A percentile compares a stretch with the other conserved stretches of the same genome.
These are phyloP conservation scores for Mycothermus thermophilus DNA, from an alignment of 495 filamentous ascomycete genomes.

Conservation along the genomic window DNA sequence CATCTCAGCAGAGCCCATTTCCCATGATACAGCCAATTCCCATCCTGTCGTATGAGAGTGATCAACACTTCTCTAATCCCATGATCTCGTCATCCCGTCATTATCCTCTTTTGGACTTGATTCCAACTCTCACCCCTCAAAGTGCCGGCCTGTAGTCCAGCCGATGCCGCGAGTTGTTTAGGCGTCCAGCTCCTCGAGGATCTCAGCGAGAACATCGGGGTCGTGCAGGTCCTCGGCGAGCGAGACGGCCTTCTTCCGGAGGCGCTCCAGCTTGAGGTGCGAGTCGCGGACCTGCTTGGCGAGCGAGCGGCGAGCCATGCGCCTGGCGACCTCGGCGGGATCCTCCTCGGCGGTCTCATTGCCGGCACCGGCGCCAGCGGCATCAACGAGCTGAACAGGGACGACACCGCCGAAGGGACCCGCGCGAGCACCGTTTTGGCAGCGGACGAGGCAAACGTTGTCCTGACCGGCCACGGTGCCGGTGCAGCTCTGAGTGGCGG, in stretches of 20 bases:
- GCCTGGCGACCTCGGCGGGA: not conserved
- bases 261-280: not conserved
- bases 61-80: no score
- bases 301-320: not conserved
- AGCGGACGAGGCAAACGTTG: conserved; percentile 39
- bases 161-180: no score
- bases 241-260: conserved; percentile 1
- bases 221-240: conserved; percentile 1
- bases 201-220: conserved; percentile 6
- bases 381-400: conserved; percentile 34
- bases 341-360: conserved; percentile 3
- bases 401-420: conserved; percentile 42
- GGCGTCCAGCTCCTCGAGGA: conserved; percentile 4
- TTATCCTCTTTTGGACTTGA: no score
- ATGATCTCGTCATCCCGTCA: no score
- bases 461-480: conserved; percentile 39
- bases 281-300: not conserved
- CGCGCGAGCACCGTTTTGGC: conserved; percentile 35
- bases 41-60: no score
- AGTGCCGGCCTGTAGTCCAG: no score
- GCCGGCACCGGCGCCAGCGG: not conserved
- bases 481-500: conserved; percentile 34
- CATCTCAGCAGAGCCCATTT: no score
- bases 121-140: no score
- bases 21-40: no score